Evolutionary conservation across 176 grass and related monocot genomes (phyloP).

Genomic region (Oryza officinalis): DNA sequence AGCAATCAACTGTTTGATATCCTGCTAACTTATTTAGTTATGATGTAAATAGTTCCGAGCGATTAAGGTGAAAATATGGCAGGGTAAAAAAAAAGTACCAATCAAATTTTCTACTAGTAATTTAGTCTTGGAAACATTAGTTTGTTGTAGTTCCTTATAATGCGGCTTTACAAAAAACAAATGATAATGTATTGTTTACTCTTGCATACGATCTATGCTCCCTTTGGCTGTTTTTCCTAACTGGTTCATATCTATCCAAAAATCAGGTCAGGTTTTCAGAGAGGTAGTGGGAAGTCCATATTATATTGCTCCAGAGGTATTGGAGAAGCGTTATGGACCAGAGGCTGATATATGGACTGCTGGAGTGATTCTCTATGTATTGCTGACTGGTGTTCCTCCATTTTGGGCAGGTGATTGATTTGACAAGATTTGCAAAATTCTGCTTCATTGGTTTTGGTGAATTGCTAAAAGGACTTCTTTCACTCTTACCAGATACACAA

Average conservation of each 20-base stretch:
- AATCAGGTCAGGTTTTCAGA: conserved; percentile 57
- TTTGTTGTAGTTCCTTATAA: not conserved
- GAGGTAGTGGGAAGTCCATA: conserved; percentile 60
- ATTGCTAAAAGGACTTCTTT: conserved; percentile 13
- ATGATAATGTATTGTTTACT: not conserved
- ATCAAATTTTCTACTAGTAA: not conserved
- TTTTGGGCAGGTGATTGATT: conserved; percentile 67
- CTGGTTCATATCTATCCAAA: not conserved
- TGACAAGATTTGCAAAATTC: conserved; percentile 3
- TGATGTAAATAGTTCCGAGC: not conserved
- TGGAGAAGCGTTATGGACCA: conserved; percentile 54
- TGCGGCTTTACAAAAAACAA: not conserved
- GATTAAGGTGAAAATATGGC: not conserved
- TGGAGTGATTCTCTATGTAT: conserved; percentile 69
- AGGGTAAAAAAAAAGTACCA: not conserved
- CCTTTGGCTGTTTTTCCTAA: not conserved
- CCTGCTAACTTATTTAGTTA: not conserved
- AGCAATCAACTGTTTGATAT: not conserved
- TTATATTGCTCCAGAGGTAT: conserved; percentile 68
- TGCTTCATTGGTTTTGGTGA: not conserved
- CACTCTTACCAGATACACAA: conserved; percentile 41
- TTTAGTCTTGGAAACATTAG: not conserved
- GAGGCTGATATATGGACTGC: conserved; percentile 67
- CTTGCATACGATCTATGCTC: not conserved
- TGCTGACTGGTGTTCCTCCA: conserved; percentile 63